phyloP scores from a whole-genome alignment of 1,284 basidiomycete genomes.

The Austroboletus sp. region DNA sequence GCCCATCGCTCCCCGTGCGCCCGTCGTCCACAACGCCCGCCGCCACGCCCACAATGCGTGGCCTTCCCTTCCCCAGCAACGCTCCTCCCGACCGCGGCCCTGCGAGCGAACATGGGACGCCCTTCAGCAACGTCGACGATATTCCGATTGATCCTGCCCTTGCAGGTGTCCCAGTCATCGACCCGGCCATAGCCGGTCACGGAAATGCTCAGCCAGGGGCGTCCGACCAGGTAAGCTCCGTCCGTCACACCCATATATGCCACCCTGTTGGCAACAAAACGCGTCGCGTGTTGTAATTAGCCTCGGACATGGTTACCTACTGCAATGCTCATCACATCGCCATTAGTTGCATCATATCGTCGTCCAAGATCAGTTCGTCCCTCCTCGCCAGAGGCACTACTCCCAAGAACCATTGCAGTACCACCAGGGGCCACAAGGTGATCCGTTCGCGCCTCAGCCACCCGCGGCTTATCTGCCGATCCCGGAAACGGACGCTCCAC shows the following conservation, averaged over 20 bases:
- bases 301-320: slow-evolving; percentile 8
- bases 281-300: slow-evolving; percentile 47
- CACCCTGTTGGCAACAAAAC: slow-evolving; percentile 27
- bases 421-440: slow-evolving; percentile 68
- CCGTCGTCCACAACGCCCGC: slow-evolving; percentile 12
- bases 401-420: slow-evolving; percentile 42
- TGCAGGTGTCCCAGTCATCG: slow-evolving; percentile 40
- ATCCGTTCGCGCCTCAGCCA: slow-evolving; percentile 67
- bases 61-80: slow-evolving; percentile 51
- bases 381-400: slow-evolving; percentile 29
- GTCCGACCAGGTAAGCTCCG: slow-evolving; percentile 30
- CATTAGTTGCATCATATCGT: slow-evolving; percentile 18
- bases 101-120: slow-evolving; percentile 51
- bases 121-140: slow-evolving; percentile 49
- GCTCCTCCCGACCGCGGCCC: slow-evolving; percentile 44
- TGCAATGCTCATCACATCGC: slow-evolving; percentile 20
- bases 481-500: slow-evolving; percentile 28
- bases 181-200: slow-evolving; percentile 44
- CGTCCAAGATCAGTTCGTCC: slow-evolving; percentile 12
- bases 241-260: slow-evolving; percentile 13
- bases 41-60: slow-evolving; percentile 41
- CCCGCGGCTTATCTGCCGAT: slow-evolving; percentile 46
- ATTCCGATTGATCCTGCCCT: slow-evolving; percentile 71
- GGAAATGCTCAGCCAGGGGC: slow-evolving; percentile 6
- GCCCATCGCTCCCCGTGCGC: slow-evolving; percentile 11